phyloP scores from a whole-genome alignment of 129 eudicot species.

The Dittrichia graveolens region DNA sequence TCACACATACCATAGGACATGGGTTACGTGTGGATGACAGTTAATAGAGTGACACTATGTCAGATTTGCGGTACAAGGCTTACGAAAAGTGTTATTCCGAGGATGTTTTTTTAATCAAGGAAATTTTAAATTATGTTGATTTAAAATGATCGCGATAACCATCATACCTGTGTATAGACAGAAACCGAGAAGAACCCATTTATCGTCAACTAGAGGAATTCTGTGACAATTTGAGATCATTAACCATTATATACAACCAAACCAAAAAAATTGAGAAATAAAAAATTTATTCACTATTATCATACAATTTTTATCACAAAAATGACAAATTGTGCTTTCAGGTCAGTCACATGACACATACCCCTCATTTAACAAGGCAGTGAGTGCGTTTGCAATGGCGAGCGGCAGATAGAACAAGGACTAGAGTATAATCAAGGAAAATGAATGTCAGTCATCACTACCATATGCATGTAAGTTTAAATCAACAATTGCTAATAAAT shows the following conservation, averaged over 20 bases:
- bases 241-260: slow-evolving; percentile 10
- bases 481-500: not conserved
- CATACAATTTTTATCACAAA: not conserved
- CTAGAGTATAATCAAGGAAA: slow-evolving; percentile 47
- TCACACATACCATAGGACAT: too few species aligned
- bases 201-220: slow-evolving; percentile 87
- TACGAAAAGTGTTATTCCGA: not conserved
- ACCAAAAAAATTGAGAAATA: slow-evolving; percentile 5
- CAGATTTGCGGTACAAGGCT: not conserved
- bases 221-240: slow-evolving; percentile 49
- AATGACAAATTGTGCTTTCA: not conserved
- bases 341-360: slow-evolving; percentile 39
- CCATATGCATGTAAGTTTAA: not conserved
- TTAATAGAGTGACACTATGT: too few species aligned
- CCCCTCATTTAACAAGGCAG: slow-evolving; percentile 97
- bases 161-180: slow-evolving; percentile 70
- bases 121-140: slow-evolving; percentile 10
- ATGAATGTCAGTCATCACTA: slow-evolving; percentile 1
- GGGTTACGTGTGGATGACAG: too few species aligned
- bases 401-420: slow-evolving; percentile 84
- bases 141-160: slow-evolving; percentile 3
- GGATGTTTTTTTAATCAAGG: not conserved
- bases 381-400: slow-evolving; percentile 92
- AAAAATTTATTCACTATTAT: not conserved
- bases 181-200: slow-evolving; percentile 91